Base-by-base conservation (phyloP, 2,329 filamentous ascomycete genomes). In the Fusarium xylarioides region DNA sequence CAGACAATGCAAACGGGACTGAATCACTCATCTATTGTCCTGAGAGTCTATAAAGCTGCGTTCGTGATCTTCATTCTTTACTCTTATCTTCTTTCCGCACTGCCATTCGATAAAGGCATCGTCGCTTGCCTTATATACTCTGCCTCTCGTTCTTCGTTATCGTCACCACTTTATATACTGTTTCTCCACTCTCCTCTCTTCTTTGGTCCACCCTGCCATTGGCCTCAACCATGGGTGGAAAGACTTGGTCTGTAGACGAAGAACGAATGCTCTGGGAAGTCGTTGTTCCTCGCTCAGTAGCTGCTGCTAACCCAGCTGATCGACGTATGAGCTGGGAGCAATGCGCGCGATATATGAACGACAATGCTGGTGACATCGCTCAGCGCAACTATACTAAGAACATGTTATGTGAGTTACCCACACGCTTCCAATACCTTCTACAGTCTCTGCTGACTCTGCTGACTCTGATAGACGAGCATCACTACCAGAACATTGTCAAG, bases 191-290 rank as follows among this genome's bases (percentile, higher is more conserved):
- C 42, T 16, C 35, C 21, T 35, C n/a, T 28, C 14, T 44, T 35
- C 30, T 66, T 44, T 37, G 19, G 46, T 47, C 57, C 38, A 28
- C 30, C 50, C 34, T 14, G 30, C 32, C 40, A 35, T 35, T 26
- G 52, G 19, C 19, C 50, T 54, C 34, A 38, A 82, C 32, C 30
- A 88, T 89, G 86, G 86, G 84, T 10, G 87, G 86, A 30, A 87
- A 84, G 68, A 79, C 83, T 10, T 89, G 87, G 87, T 83, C 85
- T 1, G 64, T 64, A 0, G 77, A 82, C 2, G 87, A 89, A 68
- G 87, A 89, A 77, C 62, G 74, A 3, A 78, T 84, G 69, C 89
- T 88, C 74, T 89, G 87, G 87, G 77, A 78, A 14, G 70, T 72
- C 6, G 76, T 83, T 32, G 74, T 86, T 3, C 80, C 82, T 2